Conservation (phyloP, 2,329 filamentous ascomycete genomes). For the Hypoxylon sp. region DNA sequence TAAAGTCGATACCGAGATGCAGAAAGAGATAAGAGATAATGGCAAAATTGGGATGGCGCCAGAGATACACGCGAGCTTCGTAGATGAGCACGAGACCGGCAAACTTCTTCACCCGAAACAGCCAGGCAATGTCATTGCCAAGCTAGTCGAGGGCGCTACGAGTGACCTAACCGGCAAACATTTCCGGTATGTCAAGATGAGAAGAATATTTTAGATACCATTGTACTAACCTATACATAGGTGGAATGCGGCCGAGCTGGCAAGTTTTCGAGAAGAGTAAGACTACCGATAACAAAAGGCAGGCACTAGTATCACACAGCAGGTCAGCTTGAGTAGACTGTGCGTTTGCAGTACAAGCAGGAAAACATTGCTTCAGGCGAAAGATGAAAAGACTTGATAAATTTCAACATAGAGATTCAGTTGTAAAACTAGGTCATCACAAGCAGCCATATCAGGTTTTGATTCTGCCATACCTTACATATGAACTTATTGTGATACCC, state of each 20-base stretch:
- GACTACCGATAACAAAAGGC: background rate
- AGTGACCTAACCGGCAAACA: slow-evolving; percentile 82
- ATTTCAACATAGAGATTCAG: slow-evolving; percentile 78
- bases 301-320: slow-evolving; percentile 16
- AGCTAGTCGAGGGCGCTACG: slow-evolving; percentile 75
- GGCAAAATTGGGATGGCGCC: slow-evolving; percentile 66
- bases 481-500: background rate
- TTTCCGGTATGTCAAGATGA: slow-evolving; percentile 68
- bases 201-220: slow-evolving; percentile 16
- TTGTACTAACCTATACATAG: slow-evolving; percentile 56
- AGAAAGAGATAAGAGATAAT: slow-evolving; percentile 80
- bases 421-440: slow-evolving; percentile 86
- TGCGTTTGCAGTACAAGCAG: slow-evolving; percentile 44
- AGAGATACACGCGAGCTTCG: slow-evolving; percentile 76
- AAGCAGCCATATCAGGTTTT: slow-evolving; percentile 52
- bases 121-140: slow-evolving; percentile 88
- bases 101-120: slow-evolving; percentile 84
- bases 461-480: slow-evolving; percentile 48
- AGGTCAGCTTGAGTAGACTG: slow-evolving; percentile 41
- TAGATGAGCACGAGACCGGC: slow-evolving; percentile 77
- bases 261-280: slow-evolving; percentile 62
- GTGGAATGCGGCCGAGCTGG: slow-evolving; percentile 69
- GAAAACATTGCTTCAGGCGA: slow-evolving; percentile 74
- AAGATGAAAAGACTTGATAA: slow-evolving; percentile 83
- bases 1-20: slow-evolving; percentile 91